Evolutionary conservation across 345 rosid species (phyloP), one percentile per base, ranked within the genome.

Genomic region (Garcia nutans): DNA sequence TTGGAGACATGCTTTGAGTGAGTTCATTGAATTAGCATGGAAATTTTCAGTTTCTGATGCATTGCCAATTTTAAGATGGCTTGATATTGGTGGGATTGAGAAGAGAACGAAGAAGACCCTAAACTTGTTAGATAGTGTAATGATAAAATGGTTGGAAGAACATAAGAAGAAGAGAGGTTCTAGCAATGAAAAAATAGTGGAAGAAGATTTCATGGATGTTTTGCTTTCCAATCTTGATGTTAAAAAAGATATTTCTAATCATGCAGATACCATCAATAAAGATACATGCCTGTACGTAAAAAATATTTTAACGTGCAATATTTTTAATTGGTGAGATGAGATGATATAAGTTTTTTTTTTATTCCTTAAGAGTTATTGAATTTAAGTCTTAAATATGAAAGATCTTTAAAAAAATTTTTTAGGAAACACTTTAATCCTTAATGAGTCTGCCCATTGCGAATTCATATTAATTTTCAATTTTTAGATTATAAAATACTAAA

Each of bases 131-230:
- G 88, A 87, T 58, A 49, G 55, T 26, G 56, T 73, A 10, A 67
- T 61, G 37, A 68, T 75, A 22, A 57, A 33, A 69, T 87, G 87
- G 86, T 70, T 87, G 44, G 62, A 81, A 3, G 85, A 87, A 78
- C 89, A 84, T 68, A 83, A 77, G 76, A 42, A 74, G 24, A 83
- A 65, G 41, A 81, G 70, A 52, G 72, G 16, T 45, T 50, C 42
- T 0, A 57, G 22, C 23, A 2, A 28, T 50, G 33, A 0, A 2
- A 28, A 62, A 13, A 56, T 11, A 15, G 61, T 8, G 15, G 82
- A 81, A 5, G 50, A 52, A 5, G 84, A 82, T 45, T 80, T 85
- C 72, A 76, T 85, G 82, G 84, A 78, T 23, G 23, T 76, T 33
- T 54, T 85, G 84, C 63, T 85, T 8, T 75, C 83, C 10, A 26